Base-by-base conservation (phyloP, 208 protist species). In the Leishmania martiniquensis region DNA sequence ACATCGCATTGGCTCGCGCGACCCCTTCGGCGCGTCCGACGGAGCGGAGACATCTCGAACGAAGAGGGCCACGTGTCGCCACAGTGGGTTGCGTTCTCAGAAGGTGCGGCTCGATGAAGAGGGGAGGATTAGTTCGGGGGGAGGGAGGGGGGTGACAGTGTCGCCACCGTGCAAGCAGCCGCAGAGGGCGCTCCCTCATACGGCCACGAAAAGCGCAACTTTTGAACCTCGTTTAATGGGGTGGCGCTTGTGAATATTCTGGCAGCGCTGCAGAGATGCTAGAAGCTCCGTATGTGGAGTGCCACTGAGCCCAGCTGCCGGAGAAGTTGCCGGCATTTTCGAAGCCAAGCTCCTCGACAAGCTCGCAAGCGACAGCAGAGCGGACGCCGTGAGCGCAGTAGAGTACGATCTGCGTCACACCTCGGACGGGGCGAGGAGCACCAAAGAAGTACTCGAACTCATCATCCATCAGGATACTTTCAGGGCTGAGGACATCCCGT, bases 381-480 rank as follows among this genome's bases (percentile, higher is more conserved):
- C 92, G 88, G 5, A 93, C 82, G 10, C 92, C 92, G 60, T 91
- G 86, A 0, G 86, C 86, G 77, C 92, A 94, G 85, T 96, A 96
- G 72, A 96, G 91, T 66, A 96, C 78, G 13, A 96, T 57, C 74
- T 91, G 85, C 20, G 88, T 85, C 6, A 75, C 66, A 4, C 82
- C 83, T 29, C 54, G 77, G 2, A 85, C 71, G 29, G 89, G 89
- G n/a, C 88, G 84, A 47, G 84, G 52, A 1, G 83, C 72, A 20
- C 87, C 87, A 62, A 91, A 93, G 32, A 76, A 80, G 34, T 81
- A 71, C 25, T 60, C 67, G 68, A 96, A 96, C 69, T 93, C 88
- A 7, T 85, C 89, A 47, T 89, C 83, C 13, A 78, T 76, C 15
- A 93, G 66, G 34, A 78, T 78, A 44, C 87, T 78, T 6, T 84